Evolutionary conservation across 306 rosid species (phyloP).

Genomic region (Datisca glomerata): DNA sequence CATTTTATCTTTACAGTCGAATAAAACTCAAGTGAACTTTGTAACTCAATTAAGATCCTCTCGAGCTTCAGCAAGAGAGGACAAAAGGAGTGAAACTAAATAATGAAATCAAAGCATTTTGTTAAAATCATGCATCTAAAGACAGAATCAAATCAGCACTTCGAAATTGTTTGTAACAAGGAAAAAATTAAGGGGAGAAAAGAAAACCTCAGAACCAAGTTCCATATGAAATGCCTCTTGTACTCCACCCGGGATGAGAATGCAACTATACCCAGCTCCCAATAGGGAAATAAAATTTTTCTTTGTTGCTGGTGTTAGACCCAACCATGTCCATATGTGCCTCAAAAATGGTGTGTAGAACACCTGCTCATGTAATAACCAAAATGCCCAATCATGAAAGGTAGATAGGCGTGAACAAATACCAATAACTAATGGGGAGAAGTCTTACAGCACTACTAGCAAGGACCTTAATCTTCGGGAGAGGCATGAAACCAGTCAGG

Average conservation of each 20-base stretch:
- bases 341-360: conserved; percentile 87
- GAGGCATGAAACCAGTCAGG: conserved; percentile 85
- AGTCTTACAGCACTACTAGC: conserved; percentile 90
- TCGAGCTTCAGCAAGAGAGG: too few relatives aligned
- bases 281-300: conserved; percentile 51
- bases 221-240: conserved; percentile 79
- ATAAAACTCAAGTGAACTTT: too few relatives aligned
- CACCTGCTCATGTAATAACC: conserved; percentile 49
- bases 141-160: conserved; percentile 2
- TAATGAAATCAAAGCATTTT: too few relatives aligned
- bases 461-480: conserved; percentile 77
- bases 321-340: conserved; percentile 98
- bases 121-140: too few relatives aligned
- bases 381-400: too few relatives aligned
- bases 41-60: too few relatives aligned
- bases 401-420: too few relatives aligned
- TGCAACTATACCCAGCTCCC: conserved; percentile 69
- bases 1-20: too few relatives aligned
- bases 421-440: conserved; percentile 8
- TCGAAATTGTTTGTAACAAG: neutral
- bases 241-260: conserved; percentile 92
- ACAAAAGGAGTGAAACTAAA: too few relatives aligned
- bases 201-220: conserved; percentile 57
- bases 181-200: conserved; percentile 1
- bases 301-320: conserved; percentile 62